Evolutionary conservation across 306 rosid genomes (phyloP).

Genomic region (Vigna nakashimae): DNA sequence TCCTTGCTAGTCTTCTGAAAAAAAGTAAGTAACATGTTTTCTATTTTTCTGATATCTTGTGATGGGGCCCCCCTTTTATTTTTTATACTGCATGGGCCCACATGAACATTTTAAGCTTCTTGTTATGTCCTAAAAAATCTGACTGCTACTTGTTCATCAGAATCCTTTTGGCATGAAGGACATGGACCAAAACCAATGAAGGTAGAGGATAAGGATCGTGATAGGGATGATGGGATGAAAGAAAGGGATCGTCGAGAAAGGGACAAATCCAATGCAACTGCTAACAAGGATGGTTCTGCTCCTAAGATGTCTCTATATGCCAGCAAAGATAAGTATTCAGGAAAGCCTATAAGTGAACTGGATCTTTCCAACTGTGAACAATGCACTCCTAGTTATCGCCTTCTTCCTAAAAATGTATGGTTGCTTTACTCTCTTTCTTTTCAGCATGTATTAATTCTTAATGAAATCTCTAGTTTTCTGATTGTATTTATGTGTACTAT

Average conservation of each 20-base stretch:
- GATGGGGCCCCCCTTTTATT: constrained; percentile 29
- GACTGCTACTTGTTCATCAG: constrained; percentile 55
- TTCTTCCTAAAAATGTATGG: constrained; percentile 85
- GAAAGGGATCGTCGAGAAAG: constrained; percentile 86
- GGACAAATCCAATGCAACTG: constrained; percentile 59
- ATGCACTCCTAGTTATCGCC: constrained; percentile 96
- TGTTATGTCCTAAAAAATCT: constrained; percentile 35
- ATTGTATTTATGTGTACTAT: constrained; percentile 32
- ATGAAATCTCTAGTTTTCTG: constrained; percentile 35
- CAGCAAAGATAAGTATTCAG: constrained; percentile 85
- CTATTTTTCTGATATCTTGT: constrained; percentile 36
- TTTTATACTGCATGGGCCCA: constrained; percentile 29
- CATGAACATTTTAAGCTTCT: constrained; percentile 30
- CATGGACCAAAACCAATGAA: constrained; percentile 65
- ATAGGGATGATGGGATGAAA: constrained; percentile 75
- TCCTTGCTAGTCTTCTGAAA: constrained; percentile 97
- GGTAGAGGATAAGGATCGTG: constrained; percentile 80
- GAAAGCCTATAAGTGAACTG: constrained; percentile 92
- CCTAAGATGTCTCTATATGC: constrained; percentile 70
- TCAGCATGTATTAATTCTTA: constrained; percentile 30
- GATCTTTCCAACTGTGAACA: constrained; percentile 96
- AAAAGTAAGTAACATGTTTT: constrained; percentile 73
- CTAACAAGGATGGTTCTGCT: constrained; percentile 73
- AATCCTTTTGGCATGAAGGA: constrained; percentile 66
- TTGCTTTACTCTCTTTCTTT: constrained; percentile 31